Base-by-base conservation (phyloP, 306 rosid species). In the Cyamopsis tetragonoloba region DNA sequence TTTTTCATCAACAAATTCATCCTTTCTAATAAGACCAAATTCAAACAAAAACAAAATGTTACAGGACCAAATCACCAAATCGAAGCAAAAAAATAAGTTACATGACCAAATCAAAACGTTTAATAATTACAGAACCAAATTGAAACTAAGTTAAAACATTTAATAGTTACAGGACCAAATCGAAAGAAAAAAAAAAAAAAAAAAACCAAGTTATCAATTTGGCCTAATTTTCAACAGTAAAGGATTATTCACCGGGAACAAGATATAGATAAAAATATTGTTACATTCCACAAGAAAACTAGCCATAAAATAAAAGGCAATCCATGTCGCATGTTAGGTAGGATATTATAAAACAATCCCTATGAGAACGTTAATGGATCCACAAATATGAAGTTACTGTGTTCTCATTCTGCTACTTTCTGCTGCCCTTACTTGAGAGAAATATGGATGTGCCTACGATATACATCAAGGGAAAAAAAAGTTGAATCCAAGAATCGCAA, bases 371-470 rank as follows among this genome's bases (percentile, higher is more conserved):
- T 49, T 78, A 58, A 68, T 27, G 59, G 72, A 61, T 72, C 70
- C 42, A 72, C 23, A 31, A 26, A 32, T 56, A 42, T 51, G 70
- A 53, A 49, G 63, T 59, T 76, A 84, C 70, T 88, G 80, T 7
- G 91, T 83, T 70, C 97, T 83, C 91, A 86, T 86, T 86, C 95
- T 81, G 86, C 95, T 88, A 63, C 87, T 88, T 86, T 91, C 97
- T 43, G 96, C 97, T 59, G 96, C 97, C 83, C 95, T 88, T 76
- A 86, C 97, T 80, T 86, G 95, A 28, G 97, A 85, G 74, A 91
- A 91, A 75, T 88, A 88, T 3, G 95, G 88, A 82, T 91, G 96
- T 15, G 88, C 93, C 97, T 91, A 67, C 82, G 60, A 34, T 50
- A 12, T 9, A 46, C 70, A 75, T 23, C 67, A 56, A 27, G 42